phyloP scores from a whole-genome alignment of 2,329 filamentous ascomycete genomes.

The Aureobasidium pullulans region DNA sequence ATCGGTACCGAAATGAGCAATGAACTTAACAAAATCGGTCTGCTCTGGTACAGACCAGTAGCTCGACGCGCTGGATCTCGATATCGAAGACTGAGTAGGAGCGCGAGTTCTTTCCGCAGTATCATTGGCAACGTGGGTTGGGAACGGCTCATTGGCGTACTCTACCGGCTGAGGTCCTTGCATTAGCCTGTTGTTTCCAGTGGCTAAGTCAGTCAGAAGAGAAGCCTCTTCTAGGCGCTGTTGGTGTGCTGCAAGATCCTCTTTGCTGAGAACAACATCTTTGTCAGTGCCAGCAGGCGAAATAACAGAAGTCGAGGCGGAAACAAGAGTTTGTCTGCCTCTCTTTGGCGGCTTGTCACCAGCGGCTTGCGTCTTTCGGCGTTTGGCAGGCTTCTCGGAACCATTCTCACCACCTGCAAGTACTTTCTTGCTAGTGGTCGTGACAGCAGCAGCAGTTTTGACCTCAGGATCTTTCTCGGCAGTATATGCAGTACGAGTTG shows the following conservation, averaged over 20 bases:
- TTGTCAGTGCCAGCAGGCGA: conserved; percentile 28
- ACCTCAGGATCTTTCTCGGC: conserved; percentile 57
- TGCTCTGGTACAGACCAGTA: conserved; percentile 84
- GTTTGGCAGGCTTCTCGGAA: conserved; percentile 27
- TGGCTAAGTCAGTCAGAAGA: conserved; percentile 25
- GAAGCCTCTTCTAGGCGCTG: conserved; percentile 27
- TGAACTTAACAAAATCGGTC: conserved; percentile 64
- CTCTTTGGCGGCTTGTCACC: conserved; percentile 25
- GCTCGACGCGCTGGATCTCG: conserved; percentile 48
- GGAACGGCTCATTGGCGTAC: conserved; percentile 13
- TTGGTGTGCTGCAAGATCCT: conserved; percentile 21
- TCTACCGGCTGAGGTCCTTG: conserved; percentile 9
- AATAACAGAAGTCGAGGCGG: conserved; percentile 28
- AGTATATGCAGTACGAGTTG: conserved; percentile 65
- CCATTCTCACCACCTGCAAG: conserved; percentile 22
- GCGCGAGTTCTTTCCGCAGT: conserved; percentile 10
- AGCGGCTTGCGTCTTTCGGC: conserved; percentile 19
- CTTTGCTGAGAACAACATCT: conserved; percentile 26
- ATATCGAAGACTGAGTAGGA: conserved; percentile 16
- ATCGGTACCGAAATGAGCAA: conserved; percentile 71
- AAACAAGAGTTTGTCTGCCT: conserved; percentile 24
- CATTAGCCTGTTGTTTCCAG: conserved; percentile 15
- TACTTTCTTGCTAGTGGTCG: conserved; percentile 33
- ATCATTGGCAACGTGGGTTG: conserved; percentile 8
- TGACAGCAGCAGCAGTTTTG: conserved; percentile 54